phyloP scores from a whole-genome alignment of 768 basidiomycete species.

The Daedaleopsis sinensis region DNA sequence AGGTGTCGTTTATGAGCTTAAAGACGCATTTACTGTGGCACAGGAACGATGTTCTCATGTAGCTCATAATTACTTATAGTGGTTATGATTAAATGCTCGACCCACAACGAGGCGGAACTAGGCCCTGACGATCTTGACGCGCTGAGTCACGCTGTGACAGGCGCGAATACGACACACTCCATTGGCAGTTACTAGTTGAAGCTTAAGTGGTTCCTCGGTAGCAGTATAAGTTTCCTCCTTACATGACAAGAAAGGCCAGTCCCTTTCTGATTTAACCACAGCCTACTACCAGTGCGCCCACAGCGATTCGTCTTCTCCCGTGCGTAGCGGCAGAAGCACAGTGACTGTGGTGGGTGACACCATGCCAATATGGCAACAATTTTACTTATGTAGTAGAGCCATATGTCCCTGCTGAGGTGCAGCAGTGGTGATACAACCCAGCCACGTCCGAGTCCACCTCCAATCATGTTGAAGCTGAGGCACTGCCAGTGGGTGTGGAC shows the following conservation, averaged over 20 bases:
- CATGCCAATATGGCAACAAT: too few relatives aligned
- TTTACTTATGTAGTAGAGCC: too few relatives aligned
- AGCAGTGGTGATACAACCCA: too few relatives aligned
- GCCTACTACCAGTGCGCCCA: too few relatives aligned
- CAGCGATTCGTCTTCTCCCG: too few relatives aligned
- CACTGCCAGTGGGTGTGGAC: too few relatives aligned
- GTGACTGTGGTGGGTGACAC: too few relatives aligned
- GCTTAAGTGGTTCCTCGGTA: background rate
- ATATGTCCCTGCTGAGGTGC: too few relatives aligned
- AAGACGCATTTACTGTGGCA: background rate
- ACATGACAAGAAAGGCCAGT: background rate
- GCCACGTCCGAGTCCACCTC: too few relatives aligned
- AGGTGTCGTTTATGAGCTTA: background rate
- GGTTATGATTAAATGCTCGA: background rate
- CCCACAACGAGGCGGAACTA: background rate
- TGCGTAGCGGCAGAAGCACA: too few relatives aligned
- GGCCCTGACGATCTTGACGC: slow-evolving; percentile 6
- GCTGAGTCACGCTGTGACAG: slow-evolving; percentile 7
- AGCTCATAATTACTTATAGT: background rate
- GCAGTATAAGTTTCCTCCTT: background rate
- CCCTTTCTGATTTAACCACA: background rate
- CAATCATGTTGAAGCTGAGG: too few relatives aligned
- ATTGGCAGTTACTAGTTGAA: background rate
- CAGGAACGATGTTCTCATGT: background rate
- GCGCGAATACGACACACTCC: background rate